A percentile compares a stretch with the other conserved stretches of the same genome.
Conservation (phyloP, 2,329 filamentous ascomycete species). For the Xylaria sp. region DNA sequence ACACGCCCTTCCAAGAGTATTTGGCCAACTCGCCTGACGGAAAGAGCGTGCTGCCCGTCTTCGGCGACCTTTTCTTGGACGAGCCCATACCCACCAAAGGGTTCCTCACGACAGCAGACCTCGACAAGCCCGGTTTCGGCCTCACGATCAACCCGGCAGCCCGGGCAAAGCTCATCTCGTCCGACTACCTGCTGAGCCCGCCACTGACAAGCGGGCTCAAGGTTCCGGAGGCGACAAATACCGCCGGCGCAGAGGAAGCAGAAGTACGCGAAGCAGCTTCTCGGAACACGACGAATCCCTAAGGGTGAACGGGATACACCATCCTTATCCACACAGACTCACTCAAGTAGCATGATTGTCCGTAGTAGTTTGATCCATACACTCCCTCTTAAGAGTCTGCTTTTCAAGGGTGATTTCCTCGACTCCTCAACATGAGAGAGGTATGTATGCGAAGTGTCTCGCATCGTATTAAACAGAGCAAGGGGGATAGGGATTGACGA, state of each 20-base stretch:
- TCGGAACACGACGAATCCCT: not conserved
- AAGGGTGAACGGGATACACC: not conserved
- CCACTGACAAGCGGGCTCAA: conserved; percentile 46
- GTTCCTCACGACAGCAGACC: conserved; percentile 68
- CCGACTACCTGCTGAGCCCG: conserved; percentile 66
- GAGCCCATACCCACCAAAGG: conserved; percentile 84
- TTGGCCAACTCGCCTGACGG: conserved; percentile 89
- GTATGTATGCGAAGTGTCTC: too few relatives aligned
- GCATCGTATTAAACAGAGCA: too few relatives aligned
- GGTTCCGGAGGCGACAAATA: conserved; percentile 23
- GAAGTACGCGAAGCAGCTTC: conserved; percentile 1
- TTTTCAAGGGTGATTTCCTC: too few relatives aligned
- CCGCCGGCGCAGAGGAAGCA: conserved; percentile 7
- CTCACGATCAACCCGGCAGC: conserved; percentile 78
- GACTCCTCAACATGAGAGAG: too few relatives aligned
- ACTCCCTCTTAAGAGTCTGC: too few relatives aligned
- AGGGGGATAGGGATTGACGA: too few relatives aligned
- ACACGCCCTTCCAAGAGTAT: conserved; percentile 94
- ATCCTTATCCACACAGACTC: too few relatives aligned
- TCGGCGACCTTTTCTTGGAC: conserved; percentile 84
- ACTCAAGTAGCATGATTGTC: too few relatives aligned
- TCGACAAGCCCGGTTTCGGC: conserved; percentile 89
- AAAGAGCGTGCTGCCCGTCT: conserved; percentile 83
- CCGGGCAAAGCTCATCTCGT: conserved; percentile 65
- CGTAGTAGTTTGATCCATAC: too few relatives aligned